phyloP scores from a whole-genome alignment of 75 land plant species.

The Selaginella moellendorffii region DNA sequence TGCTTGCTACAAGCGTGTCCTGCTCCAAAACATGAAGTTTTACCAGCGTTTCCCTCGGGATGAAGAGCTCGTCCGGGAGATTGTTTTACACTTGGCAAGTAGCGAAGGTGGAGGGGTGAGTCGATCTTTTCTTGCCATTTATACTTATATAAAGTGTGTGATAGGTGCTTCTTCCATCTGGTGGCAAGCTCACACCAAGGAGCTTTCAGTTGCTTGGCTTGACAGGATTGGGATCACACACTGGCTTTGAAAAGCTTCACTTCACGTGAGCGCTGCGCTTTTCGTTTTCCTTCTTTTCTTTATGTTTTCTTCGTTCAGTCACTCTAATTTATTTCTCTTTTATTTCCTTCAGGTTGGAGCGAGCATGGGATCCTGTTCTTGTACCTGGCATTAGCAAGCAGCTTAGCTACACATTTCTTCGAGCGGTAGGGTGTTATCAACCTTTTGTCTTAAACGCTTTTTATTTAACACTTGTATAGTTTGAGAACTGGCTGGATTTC shows the following conservation, averaged over 20 bases:
- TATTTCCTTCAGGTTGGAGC: slow-evolving; percentile 49
- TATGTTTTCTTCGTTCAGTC: too few species aligned
- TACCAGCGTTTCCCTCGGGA: slow-evolving; percentile 80
- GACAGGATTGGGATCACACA: slow-evolving; percentile 54
- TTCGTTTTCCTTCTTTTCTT: too few species aligned
- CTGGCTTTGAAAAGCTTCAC: slow-evolving; percentile 89
- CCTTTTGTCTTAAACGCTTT: background rate
- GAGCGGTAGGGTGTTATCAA: slow-evolving; percentile 32
- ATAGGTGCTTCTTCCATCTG: slow-evolving; percentile 81
- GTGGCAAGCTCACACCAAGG: slow-evolving; percentile 74
- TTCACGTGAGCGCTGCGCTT: slow-evolving; percentile 42
- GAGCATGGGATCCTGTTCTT: slow-evolving; percentile 78
- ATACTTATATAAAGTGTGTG: too few species aligned
- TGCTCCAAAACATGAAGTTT: slow-evolving; percentile 72
- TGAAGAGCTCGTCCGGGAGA: slow-evolving; percentile 40
- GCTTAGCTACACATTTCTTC: slow-evolving; percentile 69
- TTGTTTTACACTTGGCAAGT: slow-evolving; percentile 53
- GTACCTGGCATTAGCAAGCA: slow-evolving; percentile 47
- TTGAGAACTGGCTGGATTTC: slow-evolving; percentile 58
- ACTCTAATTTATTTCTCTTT: too few species aligned
- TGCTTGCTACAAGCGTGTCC: slow-evolving; percentile 55
- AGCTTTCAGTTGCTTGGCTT: slow-evolving; percentile 75
- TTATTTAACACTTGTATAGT: slow-evolving; percentile 27
- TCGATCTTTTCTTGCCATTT: too few species aligned
- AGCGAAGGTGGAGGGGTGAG: slow-evolving; percentile 72